These are phyloP conservation scores for Thymus mandschuricus DNA, from an alignment of 257 asterid species.

Conservation along the genomic window DNA sequence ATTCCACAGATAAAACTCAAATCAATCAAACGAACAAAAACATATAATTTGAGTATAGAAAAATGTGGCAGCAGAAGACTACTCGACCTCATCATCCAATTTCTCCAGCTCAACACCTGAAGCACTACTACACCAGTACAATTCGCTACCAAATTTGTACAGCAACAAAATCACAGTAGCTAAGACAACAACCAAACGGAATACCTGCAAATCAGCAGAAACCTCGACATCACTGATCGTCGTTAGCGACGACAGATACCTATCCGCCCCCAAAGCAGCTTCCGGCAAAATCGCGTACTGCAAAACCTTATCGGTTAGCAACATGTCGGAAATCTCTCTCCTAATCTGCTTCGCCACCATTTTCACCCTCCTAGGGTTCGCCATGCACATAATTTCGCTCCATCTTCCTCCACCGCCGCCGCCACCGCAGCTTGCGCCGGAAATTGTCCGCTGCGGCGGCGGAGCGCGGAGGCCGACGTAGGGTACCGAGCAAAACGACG, in stretches of 20 bases:
- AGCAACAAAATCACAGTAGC: slow-evolving; percentile 15
- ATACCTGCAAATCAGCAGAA: slow-evolving; percentile 93
- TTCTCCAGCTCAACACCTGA: background rate
- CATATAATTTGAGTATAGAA: background rate
- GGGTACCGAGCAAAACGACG: slow-evolving; percentile 35
- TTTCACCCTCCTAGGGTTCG: slow-evolving; percentile 92
- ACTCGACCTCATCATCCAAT: background rate
- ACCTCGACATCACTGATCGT: slow-evolving; percentile 93
- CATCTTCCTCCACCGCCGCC: slow-evolving; percentile 23
- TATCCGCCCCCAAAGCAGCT: slow-evolving; percentile 96
- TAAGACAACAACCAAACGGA: background rate
- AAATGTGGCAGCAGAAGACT: background rate
- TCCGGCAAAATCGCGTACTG: slow-evolving; percentile 93
- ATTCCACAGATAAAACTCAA: background rate
- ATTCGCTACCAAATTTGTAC: slow-evolving; percentile 28
- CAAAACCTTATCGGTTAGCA: slow-evolving; percentile 85
- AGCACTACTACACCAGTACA: slow-evolving; percentile 20
- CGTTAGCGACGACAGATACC: slow-evolving; percentile 87
- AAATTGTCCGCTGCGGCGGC: slow-evolving; percentile 31
- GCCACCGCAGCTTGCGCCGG: slow-evolving; percentile 23
- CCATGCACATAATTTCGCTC: slow-evolving; percentile 68
- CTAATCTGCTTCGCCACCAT: slow-evolving; percentile 96
- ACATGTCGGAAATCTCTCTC: slow-evolving; percentile 93
- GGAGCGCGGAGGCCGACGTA: slow-evolving; percentile 34
- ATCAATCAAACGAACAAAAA: background rate